These are phyloP conservation scores for Exophiala phaeomuriformis DNA, from an alignment of 2,329 filamentous ascomycete species.

Conservation along the genomic window DNA sequence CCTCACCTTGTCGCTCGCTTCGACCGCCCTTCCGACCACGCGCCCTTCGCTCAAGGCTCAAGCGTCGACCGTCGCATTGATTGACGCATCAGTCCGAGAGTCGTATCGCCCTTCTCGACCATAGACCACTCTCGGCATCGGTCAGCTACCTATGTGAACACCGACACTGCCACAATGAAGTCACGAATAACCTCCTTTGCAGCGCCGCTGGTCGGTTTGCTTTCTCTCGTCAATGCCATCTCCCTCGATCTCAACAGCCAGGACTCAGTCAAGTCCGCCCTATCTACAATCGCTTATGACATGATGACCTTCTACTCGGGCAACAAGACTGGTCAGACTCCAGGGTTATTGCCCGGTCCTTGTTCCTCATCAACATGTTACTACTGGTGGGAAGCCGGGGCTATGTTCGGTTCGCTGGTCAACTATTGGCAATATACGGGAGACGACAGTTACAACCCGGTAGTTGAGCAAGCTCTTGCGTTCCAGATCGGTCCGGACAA, in stretches of 20 bases:
- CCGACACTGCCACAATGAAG: conserved; percentile 14
- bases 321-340: conserved; percentile 29
- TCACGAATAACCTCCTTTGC: conserved; percentile 8
- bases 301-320: conserved; percentile 34
- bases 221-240: conserved; percentile 14
- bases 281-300: conserved; percentile 31
- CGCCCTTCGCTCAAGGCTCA: not conserved
- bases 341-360: conserved; percentile 31
- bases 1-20: not conserved
- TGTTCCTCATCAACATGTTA: conserved; percentile 26
- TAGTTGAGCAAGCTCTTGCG: conserved; percentile 34
- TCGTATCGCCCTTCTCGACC: not conserved
- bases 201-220: conserved; percentile 23
- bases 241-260: conserved; percentile 21
- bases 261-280: conserved; percentile 32
- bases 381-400: conserved; percentile 36
- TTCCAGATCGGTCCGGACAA: conserved; percentile 36
- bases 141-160: not conserved
- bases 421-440: conserved; percentile 40
- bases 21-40: not conserved
- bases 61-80: no score
- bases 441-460: conserved; percentile 36
- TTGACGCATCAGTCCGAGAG: not conserved
- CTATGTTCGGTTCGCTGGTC: conserved; percentile 34
- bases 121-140: not conserved